Base-by-base conservation (phyloP, 305 asterid genomes). In the Fraxinus greggii region DNA sequence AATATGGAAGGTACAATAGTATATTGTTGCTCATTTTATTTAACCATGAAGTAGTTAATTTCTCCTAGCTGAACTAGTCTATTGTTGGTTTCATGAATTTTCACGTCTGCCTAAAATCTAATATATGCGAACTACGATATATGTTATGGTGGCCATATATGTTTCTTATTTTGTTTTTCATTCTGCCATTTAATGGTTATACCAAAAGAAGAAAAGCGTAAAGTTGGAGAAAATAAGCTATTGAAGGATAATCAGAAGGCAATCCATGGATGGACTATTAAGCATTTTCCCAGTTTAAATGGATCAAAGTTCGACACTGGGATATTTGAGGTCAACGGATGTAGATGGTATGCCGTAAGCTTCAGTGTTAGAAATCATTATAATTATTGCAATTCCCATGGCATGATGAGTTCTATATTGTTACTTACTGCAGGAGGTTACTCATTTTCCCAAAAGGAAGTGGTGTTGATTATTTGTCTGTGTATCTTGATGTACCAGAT, bases 401-500 rank as follows among this genome's bases (percentile, higher is more conserved):
- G n/a, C n/a, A 13, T 12, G 54, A 42, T 42, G 54, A 42, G 19
- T 59, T 59, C 26, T 59, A n/a, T 23, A 19, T 59, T 59, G 7
- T n/a, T 59, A 56, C 9, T 56, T 56, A 40, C 28, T 31, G 75
- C 82, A 83, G 85, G 85, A 51, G 85, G 32, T 56, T 83, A 33
- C 56, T 78, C 28, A 78, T 72, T 78, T 78, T 78, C 45, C 82
- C 85, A n/a, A 78, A 78, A 42, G 54, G 54, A 42, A 42, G 13
- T 78, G 59, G 59, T 78, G 79, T 72, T 35, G 79, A 83, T 19
- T 72, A 78, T 48, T 70, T 83, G 29, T 78, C 79, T 17, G 79
- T 83, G 85, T 78, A 83, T 59, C 79, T 83, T 40, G 82, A 72
- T 72, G 85, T 83, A 24, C 82, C 85, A 4, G 82, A 83, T 54